A percentile compares a stretch with the other conserved stretches of the same genome.
Evolutionary conservation across 176 grass and related monocot genomes (phyloP).

Genomic region (Chloris gayana): DNA sequence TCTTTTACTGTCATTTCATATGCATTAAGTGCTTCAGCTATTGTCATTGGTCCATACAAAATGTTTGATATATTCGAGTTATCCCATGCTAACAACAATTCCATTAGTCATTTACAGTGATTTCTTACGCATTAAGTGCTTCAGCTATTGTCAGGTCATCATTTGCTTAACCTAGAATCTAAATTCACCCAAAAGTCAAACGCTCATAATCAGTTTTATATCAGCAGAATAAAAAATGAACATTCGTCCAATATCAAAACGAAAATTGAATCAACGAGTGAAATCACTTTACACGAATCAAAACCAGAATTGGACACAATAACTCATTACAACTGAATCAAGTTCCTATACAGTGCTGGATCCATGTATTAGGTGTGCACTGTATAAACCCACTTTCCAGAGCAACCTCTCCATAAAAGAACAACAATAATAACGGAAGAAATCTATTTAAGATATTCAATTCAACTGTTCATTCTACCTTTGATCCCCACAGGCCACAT

Average conservation of each 20-base stretch:
- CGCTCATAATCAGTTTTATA: neutral
- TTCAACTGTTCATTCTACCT: neutral
- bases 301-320: neutral
- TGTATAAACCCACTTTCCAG: neutral
- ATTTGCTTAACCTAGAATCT: neutral
- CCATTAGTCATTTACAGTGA: neutral
- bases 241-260: neutral
- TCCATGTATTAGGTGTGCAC: neutral
- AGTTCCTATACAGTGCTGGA: neutral
- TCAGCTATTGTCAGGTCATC: slow-evolving; percentile 6
- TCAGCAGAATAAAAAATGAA: slow-evolving; percentile 11
- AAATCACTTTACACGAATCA: neutral
- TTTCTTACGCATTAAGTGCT: neutral
- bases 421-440: neutral
- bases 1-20: too few relatives aligned
- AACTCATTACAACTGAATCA: neutral
- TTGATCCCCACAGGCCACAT: neutral
- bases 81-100: neutral
- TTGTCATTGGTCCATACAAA: neutral
- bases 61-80: neutral
- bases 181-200: slow-evolving; percentile 21
- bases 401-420: neutral
- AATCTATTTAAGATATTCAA: neutral
- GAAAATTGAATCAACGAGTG: slow-evolving; percentile 6
- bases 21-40: too few relatives aligned